Percentiles rank a stretch among this genome's conserved stretches.
phyloP scores from a whole-genome alignment of 805 yeast genomes.

The Spathaspora gorwiae region DNA sequence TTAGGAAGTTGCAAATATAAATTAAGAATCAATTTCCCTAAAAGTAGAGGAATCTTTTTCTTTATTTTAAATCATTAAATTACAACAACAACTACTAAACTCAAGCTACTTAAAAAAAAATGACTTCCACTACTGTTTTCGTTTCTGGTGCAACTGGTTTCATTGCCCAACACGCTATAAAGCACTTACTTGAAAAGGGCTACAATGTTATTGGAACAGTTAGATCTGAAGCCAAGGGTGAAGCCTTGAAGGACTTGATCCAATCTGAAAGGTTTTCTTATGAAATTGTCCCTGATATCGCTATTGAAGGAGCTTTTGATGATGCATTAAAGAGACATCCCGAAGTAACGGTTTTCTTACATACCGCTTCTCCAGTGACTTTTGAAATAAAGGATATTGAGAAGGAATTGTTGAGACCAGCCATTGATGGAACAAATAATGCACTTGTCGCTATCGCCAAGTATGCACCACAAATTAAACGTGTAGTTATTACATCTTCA shows the following conservation, averaged over 20 bases:
- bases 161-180: conserved; percentile 47
- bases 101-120: background rate
- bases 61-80: too few relatives aligned
- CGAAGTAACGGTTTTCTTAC: too few relatives aligned
- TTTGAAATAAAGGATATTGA: conserved; percentile 22
- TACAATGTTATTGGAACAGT: conserved; percentile 36
- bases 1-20: too few relatives aligned
- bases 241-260: conserved; percentile 24
- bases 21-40: too few relatives aligned
- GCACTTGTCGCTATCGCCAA: conserved; percentile 41
- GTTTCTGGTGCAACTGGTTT: conserved; percentile 54
- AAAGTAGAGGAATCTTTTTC: too few relatives aligned
- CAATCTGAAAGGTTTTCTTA: conserved; percentile 12
- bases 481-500: conserved; percentile 45
- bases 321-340: conserved; percentile 19
- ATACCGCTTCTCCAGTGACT: too few relatives aligned
- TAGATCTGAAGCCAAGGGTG: conserved; percentile 21
- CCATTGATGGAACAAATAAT: conserved; percentile 46
- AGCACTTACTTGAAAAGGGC: conserved; percentile 30
- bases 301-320: conserved; percentile 16
- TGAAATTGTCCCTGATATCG: conserved; percentile 17
- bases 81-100: too few relatives aligned
- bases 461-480: conserved; percentile 32
- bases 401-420: conserved; percentile 48
- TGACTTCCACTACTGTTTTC: conserved; percentile 32